phyloP scores from a whole-genome alignment of 495 filamentous ascomycete genomes.

The Copromyces sp. region DNA sequence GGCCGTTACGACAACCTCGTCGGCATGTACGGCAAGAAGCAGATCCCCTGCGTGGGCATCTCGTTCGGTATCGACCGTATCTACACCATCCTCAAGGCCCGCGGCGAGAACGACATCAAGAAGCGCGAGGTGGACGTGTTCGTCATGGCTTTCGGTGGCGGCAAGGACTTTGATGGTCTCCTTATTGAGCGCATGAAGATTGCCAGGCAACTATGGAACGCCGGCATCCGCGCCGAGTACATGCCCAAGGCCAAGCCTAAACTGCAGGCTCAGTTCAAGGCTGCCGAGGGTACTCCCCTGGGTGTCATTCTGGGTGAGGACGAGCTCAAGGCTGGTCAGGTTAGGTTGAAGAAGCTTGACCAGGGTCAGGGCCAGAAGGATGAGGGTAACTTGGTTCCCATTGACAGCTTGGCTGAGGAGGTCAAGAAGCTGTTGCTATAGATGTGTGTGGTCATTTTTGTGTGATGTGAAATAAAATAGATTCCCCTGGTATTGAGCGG shows the following conservation, averaged over 20 bases:
- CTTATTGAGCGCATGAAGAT: slow-evolving; percentile 69
- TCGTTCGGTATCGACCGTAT: slow-evolving; percentile 95
- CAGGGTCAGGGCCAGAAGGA: slow-evolving; percentile 63
- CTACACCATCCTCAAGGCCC: slow-evolving; percentile 78
- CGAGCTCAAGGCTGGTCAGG: slow-evolving; percentile 64
- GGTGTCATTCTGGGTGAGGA: slow-evolving; percentile 77
- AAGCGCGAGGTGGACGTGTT: slow-evolving; percentile 75
- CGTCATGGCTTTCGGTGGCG: slow-evolving; percentile 80
- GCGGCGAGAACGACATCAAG: slow-evolving; percentile 39
- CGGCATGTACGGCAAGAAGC: slow-evolving; percentile 80
- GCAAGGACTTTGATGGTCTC: slow-evolving; percentile 72
- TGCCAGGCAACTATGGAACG: slow-evolving; percentile 61
- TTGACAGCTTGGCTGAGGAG: slow-evolving; percentile 49
- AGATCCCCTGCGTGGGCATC: slow-evolving; percentile 88
- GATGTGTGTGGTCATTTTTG: not conserved
- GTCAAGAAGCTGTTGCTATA: slow-evolving; percentile 35
- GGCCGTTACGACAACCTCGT: slow-evolving; percentile 91
- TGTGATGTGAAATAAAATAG: not conserved
- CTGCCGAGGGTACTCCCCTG: slow-evolving; percentile 65
- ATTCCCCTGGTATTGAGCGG: not conserved
- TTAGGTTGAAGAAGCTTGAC: slow-evolving; percentile 69
- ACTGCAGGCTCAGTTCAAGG: slow-evolving; percentile 69
- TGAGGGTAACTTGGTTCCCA: slow-evolving; percentile 45
- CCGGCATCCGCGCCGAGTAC: slow-evolving; percentile 68
- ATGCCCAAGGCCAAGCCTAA: slow-evolving; percentile 72